phyloP scores from a whole-genome alignment of 2,329 filamentous ascomycete genomes.

The Setomelanomma holmii region DNA sequence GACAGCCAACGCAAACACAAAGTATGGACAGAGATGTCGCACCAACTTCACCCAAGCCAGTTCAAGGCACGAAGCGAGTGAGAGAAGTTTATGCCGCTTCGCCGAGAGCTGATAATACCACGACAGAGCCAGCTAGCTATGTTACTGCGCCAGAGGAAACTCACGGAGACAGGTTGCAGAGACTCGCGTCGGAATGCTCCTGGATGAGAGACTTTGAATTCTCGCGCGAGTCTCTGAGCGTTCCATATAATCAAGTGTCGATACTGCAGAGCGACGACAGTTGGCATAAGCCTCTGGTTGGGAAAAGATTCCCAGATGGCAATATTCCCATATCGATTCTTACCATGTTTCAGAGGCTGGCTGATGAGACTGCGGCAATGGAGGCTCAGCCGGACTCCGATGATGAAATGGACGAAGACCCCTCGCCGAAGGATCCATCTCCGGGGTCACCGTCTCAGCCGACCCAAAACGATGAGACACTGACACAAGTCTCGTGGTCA shows the following conservation, averaged over 20 bases:
- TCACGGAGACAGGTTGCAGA: constrained; percentile 2
- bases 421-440: constrained; percentile 22
- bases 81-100: not conserved
- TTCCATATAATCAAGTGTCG: constrained; percentile 56
- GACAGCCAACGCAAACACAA: not conserved
- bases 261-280: constrained; percentile 57
- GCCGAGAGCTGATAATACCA: not conserved
- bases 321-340: constrained; percentile 51
- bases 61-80: constrained; percentile 6
- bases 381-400: constrained; percentile 19
- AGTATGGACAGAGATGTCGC: not conserved
- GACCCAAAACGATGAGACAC: constrained; percentile 14
- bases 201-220: constrained; percentile 35
- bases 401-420: constrained; percentile 17
- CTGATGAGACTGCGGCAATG: constrained; percentile 24
- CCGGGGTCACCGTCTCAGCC: constrained; percentile 5
- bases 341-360: constrained; percentile 17
- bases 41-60: not conserved
- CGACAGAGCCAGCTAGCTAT: not conserved
- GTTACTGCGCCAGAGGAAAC: not conserved
- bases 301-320: constrained; percentile 42
- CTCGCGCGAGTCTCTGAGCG: constrained; percentile 28
- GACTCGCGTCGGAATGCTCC: constrained; percentile 16
- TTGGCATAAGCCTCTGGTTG: constrained; percentile 40
- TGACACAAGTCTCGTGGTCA: constrained; percentile 31